Evolutionary conservation across 352 stramenopile genomes (phyloP).

Genomic region (Globisporangium heterothallicum): DNA sequence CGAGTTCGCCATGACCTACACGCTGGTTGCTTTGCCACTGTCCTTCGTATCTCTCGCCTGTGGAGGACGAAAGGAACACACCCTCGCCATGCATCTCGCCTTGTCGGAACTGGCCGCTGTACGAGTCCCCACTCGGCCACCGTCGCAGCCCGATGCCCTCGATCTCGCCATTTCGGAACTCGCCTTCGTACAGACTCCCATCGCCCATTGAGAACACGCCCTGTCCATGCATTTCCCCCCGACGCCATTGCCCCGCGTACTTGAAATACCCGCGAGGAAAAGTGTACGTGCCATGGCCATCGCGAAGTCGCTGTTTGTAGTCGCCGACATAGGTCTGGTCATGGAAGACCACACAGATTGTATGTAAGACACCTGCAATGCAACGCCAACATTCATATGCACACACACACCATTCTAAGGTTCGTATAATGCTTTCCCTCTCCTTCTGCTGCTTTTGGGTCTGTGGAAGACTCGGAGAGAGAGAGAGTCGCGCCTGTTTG

Average conservation of each 20-base stretch:
- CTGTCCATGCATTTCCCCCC: constrained; percentile 52
- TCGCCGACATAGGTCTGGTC: constrained; percentile 37
- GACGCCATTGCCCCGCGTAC: constrained; percentile 67
- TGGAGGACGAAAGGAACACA: constrained; percentile 24
- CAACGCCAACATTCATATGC: too few species aligned
- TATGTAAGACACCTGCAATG: too few species aligned
- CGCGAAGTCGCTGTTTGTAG: constrained; percentile 32
- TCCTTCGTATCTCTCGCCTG: constrained; percentile 51
- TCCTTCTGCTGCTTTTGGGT: too few species aligned
- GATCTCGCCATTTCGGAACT: constrained; percentile 60
- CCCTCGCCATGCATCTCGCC: constrained; percentile 56
- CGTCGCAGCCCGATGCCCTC: constrained; percentile 42
- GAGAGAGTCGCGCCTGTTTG: too few species aligned
- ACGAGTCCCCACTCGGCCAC: constrained; percentile 53
- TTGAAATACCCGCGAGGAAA: constrained; percentile 39
- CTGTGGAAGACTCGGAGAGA: too few species aligned
- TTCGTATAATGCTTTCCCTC: too few species aligned
- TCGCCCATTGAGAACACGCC: constrained; percentile 36
- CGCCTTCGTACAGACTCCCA: constrained; percentile 37
- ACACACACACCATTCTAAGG: constrained; percentile 5
- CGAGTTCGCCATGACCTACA: constrained; percentile 30
- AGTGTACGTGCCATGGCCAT: constrained; percentile 38
- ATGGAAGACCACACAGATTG: too few species aligned
- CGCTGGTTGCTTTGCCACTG: constrained; percentile 49
- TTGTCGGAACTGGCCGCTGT: constrained; percentile 44